A percentile compares a stretch with the other conserved stretches of the same genome.
Conservation (phyloP, 2,329 filamentous ascomycete species). For the Coniella lustricola region DNA sequence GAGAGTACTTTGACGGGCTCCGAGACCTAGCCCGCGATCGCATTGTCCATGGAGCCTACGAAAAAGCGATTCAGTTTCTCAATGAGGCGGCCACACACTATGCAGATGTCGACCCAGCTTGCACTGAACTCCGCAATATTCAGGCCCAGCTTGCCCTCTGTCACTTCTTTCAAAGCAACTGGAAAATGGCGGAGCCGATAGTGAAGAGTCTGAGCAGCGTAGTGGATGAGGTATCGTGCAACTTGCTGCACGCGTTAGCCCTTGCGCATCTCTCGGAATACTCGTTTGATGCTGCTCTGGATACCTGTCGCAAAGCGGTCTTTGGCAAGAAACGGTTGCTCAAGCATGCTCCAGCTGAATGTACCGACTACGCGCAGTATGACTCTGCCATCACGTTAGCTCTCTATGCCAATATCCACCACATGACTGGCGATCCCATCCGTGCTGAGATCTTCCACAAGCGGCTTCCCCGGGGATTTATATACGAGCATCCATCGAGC, state of each 20-base stretch:
- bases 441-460: conserved; percentile 20
- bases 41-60: conserved; percentile 19
- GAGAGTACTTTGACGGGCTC: conserved; percentile 17
- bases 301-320: conserved; percentile 19
- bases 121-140: conserved; percentile 11
- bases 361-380: neutral
- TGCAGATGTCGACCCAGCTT: neutral
- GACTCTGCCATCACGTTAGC: conserved; percentile 20
- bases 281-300: conserved; percentile 20
- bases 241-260: conserved; percentile 20
- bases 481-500: conserved; percentile 2
- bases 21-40: conserved; percentile 20
- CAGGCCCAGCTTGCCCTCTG: conserved; percentile 21
- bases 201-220: conserved; percentile 14
- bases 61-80: conserved; percentile 20
- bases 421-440: conserved; percentile 20
- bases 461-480: conserved; percentile 10
- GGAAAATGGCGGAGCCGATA: conserved; percentile 19
- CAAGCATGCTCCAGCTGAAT: conserved; percentile 9
- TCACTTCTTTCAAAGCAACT: conserved; percentile 19
- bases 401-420: conserved; percentile 20
- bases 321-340: conserved; percentile 19
- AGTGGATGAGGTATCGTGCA: conserved; percentile 17
- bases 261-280: conserved; percentile 19
- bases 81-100: conserved; percentile 16